These are phyloP conservation scores for Ascosphaera aggregata DNA, from an alignment of 2,329 filamentous ascomycete species.

Conservation along the genomic window DNA sequence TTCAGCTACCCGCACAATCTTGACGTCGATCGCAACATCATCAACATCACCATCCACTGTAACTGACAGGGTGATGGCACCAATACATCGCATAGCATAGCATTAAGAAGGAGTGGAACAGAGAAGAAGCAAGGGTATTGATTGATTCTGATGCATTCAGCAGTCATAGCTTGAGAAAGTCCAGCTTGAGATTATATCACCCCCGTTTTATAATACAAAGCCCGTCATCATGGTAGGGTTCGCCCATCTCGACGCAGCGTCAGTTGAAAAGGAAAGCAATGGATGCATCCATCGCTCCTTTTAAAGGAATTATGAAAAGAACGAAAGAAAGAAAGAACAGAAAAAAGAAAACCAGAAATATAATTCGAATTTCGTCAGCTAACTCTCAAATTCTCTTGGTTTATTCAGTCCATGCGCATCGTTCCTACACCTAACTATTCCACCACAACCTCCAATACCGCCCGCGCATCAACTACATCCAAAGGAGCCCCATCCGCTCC, in stretches of 20 bases:
- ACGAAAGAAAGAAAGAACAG: no score
- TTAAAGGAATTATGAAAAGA: no score
- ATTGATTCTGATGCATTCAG: no score
- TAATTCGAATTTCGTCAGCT: no score
- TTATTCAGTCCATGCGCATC: slow-evolving; percentile 68
- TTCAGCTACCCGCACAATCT: slow-evolving; percentile 13
- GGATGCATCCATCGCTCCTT: background rate
- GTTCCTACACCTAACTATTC: slow-evolving; percentile 47
- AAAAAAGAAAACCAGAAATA: no score
- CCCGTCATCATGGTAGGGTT: slow-evolving; percentile 3
- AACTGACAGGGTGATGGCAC: no score
- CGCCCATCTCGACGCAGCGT: background rate
- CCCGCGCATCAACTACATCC: slow-evolving; percentile 26
- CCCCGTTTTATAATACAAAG: background rate
- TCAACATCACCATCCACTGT: background rate
- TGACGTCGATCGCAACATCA: slow-evolving; percentile 10
- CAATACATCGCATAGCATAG: no score
- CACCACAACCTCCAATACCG: slow-evolving; percentile 40
- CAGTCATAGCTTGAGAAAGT: no score
- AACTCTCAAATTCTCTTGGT: no score
- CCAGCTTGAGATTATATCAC: no score
- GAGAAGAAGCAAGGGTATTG: no score
- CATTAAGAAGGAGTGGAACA: no score
- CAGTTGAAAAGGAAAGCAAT: background rate
- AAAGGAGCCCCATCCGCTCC: slow-evolving; percentile 71